Conservation (phyloP, 1,139 yeast genomes). For the Suhomyces bribrorum region DNA sequence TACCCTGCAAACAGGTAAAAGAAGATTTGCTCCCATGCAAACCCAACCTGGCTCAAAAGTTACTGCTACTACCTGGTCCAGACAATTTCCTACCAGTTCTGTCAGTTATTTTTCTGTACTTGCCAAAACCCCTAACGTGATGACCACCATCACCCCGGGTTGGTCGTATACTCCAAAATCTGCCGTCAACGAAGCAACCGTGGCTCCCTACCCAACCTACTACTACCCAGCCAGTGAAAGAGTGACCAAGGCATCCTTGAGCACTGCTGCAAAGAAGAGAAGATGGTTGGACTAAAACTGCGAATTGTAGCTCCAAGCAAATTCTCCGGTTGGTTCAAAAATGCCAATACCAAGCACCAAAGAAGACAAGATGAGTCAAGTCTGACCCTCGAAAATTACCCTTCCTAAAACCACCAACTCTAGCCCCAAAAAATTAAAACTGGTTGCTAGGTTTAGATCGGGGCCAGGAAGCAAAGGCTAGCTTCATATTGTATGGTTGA, state of each 20-base stretch:
- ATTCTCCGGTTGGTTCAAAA: too few species aligned
- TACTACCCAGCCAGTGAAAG: constrained; percentile 44
- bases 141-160: constrained; percentile 75
- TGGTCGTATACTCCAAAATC: constrained; percentile 77
- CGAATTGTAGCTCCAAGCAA: too few species aligned
- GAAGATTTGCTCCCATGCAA: constrained; percentile 91
- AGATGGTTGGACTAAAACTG: constrained; percentile 38
- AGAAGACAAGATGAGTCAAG: too few species aligned
- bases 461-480: too few species aligned
- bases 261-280: constrained; percentile 36
- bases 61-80: constrained; percentile 65
- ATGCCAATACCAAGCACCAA: too few species aligned
- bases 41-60: constrained; percentile 73
- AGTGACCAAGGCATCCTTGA: constrained; percentile 41
- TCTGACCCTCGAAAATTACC: too few species aligned
- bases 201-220: constrained; percentile 65
- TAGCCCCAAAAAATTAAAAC: too few species aligned
- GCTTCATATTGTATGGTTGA: too few species aligned
- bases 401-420: too few species aligned
- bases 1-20: constrained; percentile 70
- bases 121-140: constrained; percentile 44
- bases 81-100: constrained; percentile 63
- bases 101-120: constrained; percentile 55
- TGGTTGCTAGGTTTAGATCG: too few species aligned
- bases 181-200: constrained; percentile 63